Conservation (phyloP, 1,139 yeast genomes). For the Geotrichum armillariae region DNA sequence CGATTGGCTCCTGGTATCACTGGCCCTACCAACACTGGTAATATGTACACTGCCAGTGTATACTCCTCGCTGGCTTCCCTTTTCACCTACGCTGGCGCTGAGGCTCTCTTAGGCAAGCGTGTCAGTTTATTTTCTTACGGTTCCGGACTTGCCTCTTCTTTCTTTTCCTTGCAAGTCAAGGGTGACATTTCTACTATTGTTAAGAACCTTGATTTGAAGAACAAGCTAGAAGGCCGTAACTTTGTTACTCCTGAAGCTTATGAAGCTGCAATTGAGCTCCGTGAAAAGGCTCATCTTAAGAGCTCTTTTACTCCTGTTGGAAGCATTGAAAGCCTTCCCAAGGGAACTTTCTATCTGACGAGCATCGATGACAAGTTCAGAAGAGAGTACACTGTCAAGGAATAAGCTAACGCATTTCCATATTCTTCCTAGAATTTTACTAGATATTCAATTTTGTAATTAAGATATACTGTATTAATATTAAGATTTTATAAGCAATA, state of each 20-base stretch:
- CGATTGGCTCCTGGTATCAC: conserved; percentile 79
- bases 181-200: conserved; percentile 79
- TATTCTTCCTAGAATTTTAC: not conserved
- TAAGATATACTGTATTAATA: too few species aligned
- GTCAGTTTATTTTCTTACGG: conserved; percentile 96
- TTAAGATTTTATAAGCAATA: too few species aligned
- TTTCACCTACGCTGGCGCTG: conserved; percentile 72
- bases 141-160: conserved; percentile 92
- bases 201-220: conserved; percentile 64
- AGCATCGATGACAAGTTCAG: conserved; percentile 86
- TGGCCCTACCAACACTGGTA: conserved; percentile 97
- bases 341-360: conserved; percentile 82
- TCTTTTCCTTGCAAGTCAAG: conserved; percentile 74
- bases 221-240: conserved; percentile 66
- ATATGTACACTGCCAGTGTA: conserved; percentile 95
- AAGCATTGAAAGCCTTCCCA: conserved; percentile 62
- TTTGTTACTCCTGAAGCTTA: conserved; percentile 75
- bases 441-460: not conserved
- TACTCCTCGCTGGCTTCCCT: conserved; percentile 86
- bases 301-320: conserved; percentile 81
- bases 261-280: conserved; percentile 74
- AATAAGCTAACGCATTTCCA: conserved; percentile 35
- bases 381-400: conserved; percentile 71
- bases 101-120: conserved; percentile 75
- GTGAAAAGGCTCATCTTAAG: conserved; percentile 87